Evolutionary conservation across 2,329 filamentous ascomycete species (phyloP).

Genomic region (Penicillium oxalicum): DNA sequence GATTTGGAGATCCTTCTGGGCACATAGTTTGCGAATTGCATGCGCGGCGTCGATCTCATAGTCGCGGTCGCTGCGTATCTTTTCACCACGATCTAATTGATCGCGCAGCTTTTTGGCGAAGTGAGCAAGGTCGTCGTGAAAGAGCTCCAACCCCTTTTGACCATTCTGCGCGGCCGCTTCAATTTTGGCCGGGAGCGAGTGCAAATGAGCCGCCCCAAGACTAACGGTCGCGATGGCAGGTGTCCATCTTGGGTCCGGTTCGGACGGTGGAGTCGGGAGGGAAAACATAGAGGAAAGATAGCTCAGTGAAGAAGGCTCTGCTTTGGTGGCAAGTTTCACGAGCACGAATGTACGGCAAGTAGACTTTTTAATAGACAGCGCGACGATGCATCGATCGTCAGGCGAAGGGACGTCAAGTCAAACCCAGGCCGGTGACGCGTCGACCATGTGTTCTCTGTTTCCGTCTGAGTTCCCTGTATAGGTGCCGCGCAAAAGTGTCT

Average conservation of each 20-base stretch:
- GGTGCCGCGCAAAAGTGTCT: too few species aligned
- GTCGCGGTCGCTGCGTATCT: constrained; percentile 43
- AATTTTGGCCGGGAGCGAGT: constrained; percentile 24
- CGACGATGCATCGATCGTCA: too few species aligned
- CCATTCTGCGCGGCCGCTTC: constrained; percentile 27
- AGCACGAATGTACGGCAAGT: not conserved
- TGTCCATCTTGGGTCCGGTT: constrained; percentile 12
- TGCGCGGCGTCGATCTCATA: constrained; percentile 51
- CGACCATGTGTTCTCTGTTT: too few species aligned
- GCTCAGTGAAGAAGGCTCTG: not conserved
- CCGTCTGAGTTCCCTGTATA: too few species aligned
- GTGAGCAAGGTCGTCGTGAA: constrained; percentile 61
- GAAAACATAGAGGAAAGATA: constrained; percentile 9
- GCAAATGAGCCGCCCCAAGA: constrained; percentile 14
- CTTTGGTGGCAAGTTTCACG: not conserved
- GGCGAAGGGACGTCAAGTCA: too few species aligned
- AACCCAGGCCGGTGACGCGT: too few species aligned
- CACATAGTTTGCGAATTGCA: constrained; percentile 49
- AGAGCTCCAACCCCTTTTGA: constrained; percentile 62
- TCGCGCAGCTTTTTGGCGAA: constrained; percentile 48
- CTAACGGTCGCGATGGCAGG: constrained; percentile 21
- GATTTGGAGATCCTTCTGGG: constrained; percentile 50
- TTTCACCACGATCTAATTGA: constrained; percentile 18
- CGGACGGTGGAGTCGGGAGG: constrained; percentile 12
- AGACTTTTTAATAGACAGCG: too few species aligned